phyloP scores from a whole-genome alignment of 2,329 filamentous ascomycete species.

The Stagonosporopsis tanaceti region DNA sequence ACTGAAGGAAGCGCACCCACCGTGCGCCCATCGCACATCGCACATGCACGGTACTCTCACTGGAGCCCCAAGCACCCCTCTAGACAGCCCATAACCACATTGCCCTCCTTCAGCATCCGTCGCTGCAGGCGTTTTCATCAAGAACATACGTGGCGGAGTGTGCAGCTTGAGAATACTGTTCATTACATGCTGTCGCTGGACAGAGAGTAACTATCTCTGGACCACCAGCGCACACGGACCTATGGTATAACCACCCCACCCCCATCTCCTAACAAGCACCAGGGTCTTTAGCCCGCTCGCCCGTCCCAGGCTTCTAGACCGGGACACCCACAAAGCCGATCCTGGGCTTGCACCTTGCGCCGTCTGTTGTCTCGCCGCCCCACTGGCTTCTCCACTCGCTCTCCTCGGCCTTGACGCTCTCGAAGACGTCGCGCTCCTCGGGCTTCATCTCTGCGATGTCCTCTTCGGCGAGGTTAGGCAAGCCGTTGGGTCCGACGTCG shows the following conservation, averaged over 20 bases:
- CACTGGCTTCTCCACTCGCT: constrained; percentile 76
- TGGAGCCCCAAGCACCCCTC: too few species aligned
- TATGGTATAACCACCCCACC: background rate
- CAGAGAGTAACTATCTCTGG: background rate
- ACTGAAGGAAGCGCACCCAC: too few species aligned
- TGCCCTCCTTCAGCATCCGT: too few species aligned
- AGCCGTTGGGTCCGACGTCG: constrained; percentile 62
- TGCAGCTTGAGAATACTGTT: background rate
- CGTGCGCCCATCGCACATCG: too few species aligned
- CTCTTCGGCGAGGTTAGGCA: constrained; percentile 70
- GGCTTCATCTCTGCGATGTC: constrained; percentile 71
- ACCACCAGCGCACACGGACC: background rate
- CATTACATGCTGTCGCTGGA: background rate
- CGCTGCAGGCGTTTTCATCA: too few species aligned
- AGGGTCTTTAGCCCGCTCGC: background rate
- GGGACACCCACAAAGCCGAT: constrained; percentile 60
- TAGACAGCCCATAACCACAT: too few species aligned
- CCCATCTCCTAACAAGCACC: background rate
- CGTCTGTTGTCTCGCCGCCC: constrained; percentile 71
- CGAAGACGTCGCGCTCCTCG: constrained; percentile 76
- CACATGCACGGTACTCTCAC: too few species aligned
- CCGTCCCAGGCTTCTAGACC: constrained; percentile 42
- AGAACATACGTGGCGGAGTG: background rate
- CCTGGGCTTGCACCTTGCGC: constrained; percentile 55
- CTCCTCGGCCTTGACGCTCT: constrained; percentile 71